Evolutionary conservation across 208 protist species (phyloP).

Genomic region (Herpetomonas samuelpessoai): DNA sequence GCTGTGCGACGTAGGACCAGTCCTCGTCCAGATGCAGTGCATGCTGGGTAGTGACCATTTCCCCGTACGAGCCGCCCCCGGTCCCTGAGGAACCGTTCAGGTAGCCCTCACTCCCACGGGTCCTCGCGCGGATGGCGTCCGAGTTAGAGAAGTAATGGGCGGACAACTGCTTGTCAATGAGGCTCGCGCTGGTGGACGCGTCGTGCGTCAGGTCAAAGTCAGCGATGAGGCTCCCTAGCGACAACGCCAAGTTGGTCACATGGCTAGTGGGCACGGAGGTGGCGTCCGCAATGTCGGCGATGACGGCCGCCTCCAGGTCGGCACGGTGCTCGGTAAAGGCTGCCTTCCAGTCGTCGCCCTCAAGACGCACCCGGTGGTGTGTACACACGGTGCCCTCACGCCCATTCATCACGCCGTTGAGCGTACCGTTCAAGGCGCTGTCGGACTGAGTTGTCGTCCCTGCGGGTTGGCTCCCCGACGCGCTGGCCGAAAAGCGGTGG

Average conservation of each 20-base stretch:
- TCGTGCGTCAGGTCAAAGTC: neutral
- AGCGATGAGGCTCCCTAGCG: neutral
- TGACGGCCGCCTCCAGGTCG: neutral
- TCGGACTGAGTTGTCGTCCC: neutral
- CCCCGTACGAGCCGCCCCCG: neutral
- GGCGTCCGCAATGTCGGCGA: neutral
- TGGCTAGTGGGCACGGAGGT: neutral
- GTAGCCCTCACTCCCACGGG: no score
- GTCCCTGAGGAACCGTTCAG: neutral
- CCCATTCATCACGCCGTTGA: conserved; percentile 1
- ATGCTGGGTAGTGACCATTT: neutral
- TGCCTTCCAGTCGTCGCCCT: conserved; percentile 36
- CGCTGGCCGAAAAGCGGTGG: neutral
- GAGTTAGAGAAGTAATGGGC: neutral
- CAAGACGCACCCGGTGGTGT: conserved; percentile 46
- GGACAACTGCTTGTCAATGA: neutral
- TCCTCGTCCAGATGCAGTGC: neutral
- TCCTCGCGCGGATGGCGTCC: neutral
- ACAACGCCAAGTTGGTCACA: neutral
- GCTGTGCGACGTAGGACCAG: conserved; percentile 8
- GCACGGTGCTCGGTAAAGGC: neutral
- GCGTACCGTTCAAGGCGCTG: neutral
- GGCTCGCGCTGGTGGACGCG: neutral
- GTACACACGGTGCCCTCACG: conserved; percentile 17
- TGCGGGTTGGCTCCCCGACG: neutral